Percentiles rank a stretch among this genome's conserved stretches.
phyloP scores from a whole-genome alignment of 2,329 filamentous ascomycete genomes.

The Microdochium bolleyi region DNA sequence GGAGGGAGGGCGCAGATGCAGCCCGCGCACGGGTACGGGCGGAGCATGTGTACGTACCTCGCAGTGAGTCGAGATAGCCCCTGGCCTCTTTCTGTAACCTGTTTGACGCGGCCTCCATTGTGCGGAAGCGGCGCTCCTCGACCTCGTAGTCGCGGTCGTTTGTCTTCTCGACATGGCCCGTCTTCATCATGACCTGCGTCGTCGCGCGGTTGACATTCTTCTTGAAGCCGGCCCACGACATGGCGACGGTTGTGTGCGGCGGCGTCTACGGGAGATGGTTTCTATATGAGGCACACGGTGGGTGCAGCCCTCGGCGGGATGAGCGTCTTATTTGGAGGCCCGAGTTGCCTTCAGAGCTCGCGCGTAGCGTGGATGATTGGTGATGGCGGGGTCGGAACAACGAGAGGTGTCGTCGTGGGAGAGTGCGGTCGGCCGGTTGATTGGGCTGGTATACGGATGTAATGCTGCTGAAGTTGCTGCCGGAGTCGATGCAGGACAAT shows the following conservation, averaged over 20 bases:
- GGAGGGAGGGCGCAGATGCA: too few species aligned
- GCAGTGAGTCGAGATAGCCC: conserved; percentile 90
- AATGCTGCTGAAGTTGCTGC: too few species aligned
- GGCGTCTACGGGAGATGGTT: background rate
- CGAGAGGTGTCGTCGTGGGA: too few species aligned
- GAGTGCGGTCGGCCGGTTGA: too few species aligned
- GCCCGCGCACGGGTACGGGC: too few species aligned
- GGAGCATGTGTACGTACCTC: conserved; percentile 51
- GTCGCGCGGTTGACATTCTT: conserved; percentile 98
- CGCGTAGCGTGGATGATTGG: too few species aligned
- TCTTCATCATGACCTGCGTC: conserved; percentile 99
- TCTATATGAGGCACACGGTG: background rate
- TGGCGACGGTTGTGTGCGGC: conserved; percentile 12
- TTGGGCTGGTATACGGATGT: too few species aligned
- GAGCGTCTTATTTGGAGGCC: background rate
- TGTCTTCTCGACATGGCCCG: conserved; percentile 95
- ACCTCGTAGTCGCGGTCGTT: conserved; percentile 99
- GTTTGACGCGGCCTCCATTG: conserved; percentile 90
- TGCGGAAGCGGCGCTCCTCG: conserved; percentile 91
- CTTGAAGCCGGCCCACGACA: conserved; percentile 54
- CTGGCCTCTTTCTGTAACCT: conserved; percentile 96
- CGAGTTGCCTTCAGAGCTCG: too few species aligned
- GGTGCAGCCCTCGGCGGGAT: background rate
- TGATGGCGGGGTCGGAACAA: too few species aligned
- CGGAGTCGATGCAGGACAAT: too few species aligned